These are phyloP conservation scores for Candida pseudofarinosa DNA, from an alignment of 805 yeast species.

Conservation along the genomic window DNA sequence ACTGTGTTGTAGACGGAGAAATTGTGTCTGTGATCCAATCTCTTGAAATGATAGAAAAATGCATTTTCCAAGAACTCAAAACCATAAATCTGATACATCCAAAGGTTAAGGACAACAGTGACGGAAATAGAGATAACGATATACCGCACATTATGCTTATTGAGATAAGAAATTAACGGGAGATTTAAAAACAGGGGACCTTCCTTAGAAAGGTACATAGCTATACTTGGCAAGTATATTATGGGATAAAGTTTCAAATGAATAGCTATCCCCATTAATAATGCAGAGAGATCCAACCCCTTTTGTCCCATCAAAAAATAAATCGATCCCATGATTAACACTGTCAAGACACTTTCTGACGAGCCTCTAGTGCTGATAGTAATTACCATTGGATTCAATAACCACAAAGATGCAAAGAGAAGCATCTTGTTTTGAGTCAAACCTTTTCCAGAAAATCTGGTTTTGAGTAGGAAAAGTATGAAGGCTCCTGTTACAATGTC, in stretches of 20 bases:
- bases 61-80: constrained; percentile 71
- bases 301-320: constrained; percentile 38
- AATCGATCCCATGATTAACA: constrained; percentile 60
- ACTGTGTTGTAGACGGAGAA: constrained; percentile 82
- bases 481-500: constrained; percentile 80
- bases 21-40: constrained; percentile 93
- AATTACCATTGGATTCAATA: constrained; percentile 90
- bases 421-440: constrained; percentile 24
- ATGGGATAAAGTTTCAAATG: constrained; percentile 93
- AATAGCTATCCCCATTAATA: constrained; percentile 69
- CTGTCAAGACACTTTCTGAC: constrained; percentile 84
- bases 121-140: constrained; percentile 36
- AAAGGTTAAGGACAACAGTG: constrained; percentile 42
- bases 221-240: constrained; percentile 73
- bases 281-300: constrained; percentile 26
- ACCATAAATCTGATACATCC: constrained; percentile 73
- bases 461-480: constrained; percentile 33
- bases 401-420: constrained; percentile 64
- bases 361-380: constrained; percentile 93
- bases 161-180: constrained; percentile 38
- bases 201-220: constrained; percentile 38
- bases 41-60: constrained; percentile 73
- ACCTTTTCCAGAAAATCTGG: constrained; percentile 1
- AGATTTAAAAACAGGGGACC: constrained; percentile 15
- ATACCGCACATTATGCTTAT: constrained; percentile 25